Percentiles rank a stretch among this genome's conserved stretches.
These are phyloP conservation scores for Calophaca sinica DNA, from an alignment of 306 rosid species.

Conservation along the genomic window DNA sequence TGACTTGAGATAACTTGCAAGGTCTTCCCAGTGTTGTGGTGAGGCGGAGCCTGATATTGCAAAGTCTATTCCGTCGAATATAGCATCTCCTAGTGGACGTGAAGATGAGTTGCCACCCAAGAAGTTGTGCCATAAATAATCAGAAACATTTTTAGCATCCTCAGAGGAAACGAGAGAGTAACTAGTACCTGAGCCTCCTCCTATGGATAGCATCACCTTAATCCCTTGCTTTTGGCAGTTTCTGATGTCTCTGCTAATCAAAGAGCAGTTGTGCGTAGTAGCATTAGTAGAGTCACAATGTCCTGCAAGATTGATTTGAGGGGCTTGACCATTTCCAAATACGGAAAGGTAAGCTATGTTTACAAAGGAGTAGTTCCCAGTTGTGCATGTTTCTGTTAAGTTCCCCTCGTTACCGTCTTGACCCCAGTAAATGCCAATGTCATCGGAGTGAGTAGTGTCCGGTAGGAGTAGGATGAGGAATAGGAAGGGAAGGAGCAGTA, in stretches of 20 bases:
- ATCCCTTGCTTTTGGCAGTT: slow-evolving; percentile 58
- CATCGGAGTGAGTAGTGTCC: background rate
- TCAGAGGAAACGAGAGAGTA: slow-evolving; percentile 47
- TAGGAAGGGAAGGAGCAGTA: background rate
- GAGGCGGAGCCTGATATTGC: too few species aligned
- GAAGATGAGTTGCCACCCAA: slow-evolving; percentile 49
- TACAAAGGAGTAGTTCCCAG: slow-evolving; percentile 19
- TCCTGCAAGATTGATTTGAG: slow-evolving; percentile 46
- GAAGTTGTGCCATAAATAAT: slow-evolving; percentile 60
- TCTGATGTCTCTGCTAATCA: slow-evolving; percentile 41
- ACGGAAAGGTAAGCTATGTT: slow-evolving; percentile 44
- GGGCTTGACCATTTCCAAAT: slow-evolving; percentile 29
- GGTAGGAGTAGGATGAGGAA: background rate
- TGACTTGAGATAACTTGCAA: slow-evolving; percentile 37
- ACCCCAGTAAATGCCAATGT: slow-evolving; percentile 24
- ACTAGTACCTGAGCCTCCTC: slow-evolving; percentile 37
- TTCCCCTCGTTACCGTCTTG: background rate
- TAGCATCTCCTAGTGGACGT: slow-evolving; percentile 55
- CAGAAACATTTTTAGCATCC: slow-evolving; percentile 50
- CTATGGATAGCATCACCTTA: slow-evolving; percentile 54
- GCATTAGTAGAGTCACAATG: slow-evolving; percentile 48
- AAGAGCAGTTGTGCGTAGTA: background rate
- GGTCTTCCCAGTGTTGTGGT: background rate
- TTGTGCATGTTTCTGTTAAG: slow-evolving; percentile 7
- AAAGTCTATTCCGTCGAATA: slow-evolving; percentile 63